Base-by-base conservation (phyloP, 2,329 filamentous ascomycete genomes). In the Penicillium sp. region DNA sequence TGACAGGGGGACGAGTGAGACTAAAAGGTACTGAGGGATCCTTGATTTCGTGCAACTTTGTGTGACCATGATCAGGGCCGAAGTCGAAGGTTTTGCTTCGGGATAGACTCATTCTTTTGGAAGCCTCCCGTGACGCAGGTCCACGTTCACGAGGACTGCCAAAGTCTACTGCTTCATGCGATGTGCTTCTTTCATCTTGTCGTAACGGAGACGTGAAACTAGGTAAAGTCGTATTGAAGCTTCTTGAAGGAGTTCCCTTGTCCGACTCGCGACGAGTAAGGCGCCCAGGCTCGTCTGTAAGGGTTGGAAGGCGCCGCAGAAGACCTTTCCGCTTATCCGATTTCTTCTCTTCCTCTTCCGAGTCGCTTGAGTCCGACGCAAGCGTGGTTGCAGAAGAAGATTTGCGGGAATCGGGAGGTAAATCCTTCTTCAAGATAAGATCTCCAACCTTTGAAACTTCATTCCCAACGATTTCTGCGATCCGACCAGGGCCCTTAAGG, bases 401-500 rank as follows among this genome's bases (percentile, higher is more conserved):
- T 62, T 71, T 72, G 44, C 70, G 71, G 55, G 76, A 78, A 62
- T 78, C 75, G 13, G 75, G 72, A 31, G 68, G 72, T 23, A 74
- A 68, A 31, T 88, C 86, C 65, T 82, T 84, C 63, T 81, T 83
- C 72, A 86, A 79, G 23, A 88, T 82, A 44, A 84, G 78, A 50
- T 86, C 85, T 16, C 85, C 83, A 33, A 88, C 81, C 65, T 83
- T 85, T 0, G 84, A 82, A 8, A 87, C 81, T 65, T 88, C 86
- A 59, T 80, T 81, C n/a, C 84, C 83, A 3, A 96, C 84, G 29
- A 91, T 82, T 29, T 85, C 89, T 59, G 91, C 90, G 61, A 93
- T 86, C 54, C 89, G 83, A 50, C 86, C 85, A 3, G 68, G 67
- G 0, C 87, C 88, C 75, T 92, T 93, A 75, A 96, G 89, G 48